Conservation (phyloP, 192 early-diverging fungal species). For the Mortierella hygrophila region DNA sequence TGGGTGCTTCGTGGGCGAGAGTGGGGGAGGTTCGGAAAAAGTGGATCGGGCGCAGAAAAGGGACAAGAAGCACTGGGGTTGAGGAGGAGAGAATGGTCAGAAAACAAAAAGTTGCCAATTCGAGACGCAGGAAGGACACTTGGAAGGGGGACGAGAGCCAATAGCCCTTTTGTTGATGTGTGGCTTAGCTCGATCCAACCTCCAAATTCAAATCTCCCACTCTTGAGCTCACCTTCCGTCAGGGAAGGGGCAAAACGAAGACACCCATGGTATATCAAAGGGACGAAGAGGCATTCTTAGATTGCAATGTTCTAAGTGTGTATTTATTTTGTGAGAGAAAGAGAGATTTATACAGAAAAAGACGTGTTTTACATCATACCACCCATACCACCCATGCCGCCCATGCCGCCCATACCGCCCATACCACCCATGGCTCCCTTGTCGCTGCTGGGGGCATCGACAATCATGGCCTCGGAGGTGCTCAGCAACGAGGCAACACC, state of each 20-base stretch:
- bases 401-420: conserved; percentile 79
- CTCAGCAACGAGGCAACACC: conserved; percentile 98
- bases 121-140: background rate
- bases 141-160: background rate
- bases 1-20: background rate
- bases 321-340: background rate
- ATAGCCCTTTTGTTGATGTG: conserved; percentile 18
- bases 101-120: background rate
- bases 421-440: conserved; percentile 64
- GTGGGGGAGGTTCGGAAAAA: background rate
- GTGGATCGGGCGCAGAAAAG: background rate
- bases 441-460: conserved; percentile 89
- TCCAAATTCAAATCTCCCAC: background rate
- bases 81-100: background rate
- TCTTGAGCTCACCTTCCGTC: background rate
- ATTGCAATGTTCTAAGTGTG: background rate
- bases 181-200: conserved; percentile 9
- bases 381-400: conserved; percentile 79
- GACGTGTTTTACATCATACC: conserved; percentile 74
- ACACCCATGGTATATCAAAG: background rate
- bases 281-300: too few species aligned
- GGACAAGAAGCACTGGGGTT: conserved; percentile 1
- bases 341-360: background rate
- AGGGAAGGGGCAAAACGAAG: background rate
- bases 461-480: conserved; percentile 99